Conservation (phyloP, 768 basidiomycete genomes). For the Pleurotus citrinopileatus region DNA sequence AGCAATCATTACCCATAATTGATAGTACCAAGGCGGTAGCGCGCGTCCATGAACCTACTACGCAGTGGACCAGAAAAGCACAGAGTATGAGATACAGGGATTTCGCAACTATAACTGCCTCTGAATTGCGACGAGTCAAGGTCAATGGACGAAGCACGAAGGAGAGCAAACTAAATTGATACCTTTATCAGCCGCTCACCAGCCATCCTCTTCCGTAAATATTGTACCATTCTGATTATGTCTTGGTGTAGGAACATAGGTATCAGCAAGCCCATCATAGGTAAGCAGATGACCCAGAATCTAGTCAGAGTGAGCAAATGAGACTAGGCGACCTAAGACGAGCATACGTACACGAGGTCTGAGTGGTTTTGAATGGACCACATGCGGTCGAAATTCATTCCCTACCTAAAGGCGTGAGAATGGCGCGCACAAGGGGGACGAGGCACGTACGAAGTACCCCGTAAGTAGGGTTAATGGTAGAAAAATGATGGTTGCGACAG, state of each 20-base stretch:
- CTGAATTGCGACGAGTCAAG: too few species aligned
- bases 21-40: neutral
- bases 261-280: slow-evolving; percentile 51
- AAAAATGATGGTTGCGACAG: slow-evolving; percentile 67
- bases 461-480: slow-evolving; percentile 68
- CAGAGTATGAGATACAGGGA: neutral
- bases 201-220: slow-evolving; percentile 39
- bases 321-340: neutral
- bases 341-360: slow-evolving; percentile 41
- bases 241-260: slow-evolving; percentile 53
- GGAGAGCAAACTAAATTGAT: neutral
- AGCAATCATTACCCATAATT: neutral
- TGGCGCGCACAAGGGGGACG: neutral
- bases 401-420: slow-evolving; percentile 29
- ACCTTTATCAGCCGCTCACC: slow-evolving; percentile 5
- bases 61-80: neutral
- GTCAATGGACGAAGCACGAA: neutral
- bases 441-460: slow-evolving; percentile 65
- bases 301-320: slow-evolving; percentile 24
- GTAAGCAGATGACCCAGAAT: slow-evolving; percentile 67
- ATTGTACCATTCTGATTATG: slow-evolving; percentile 41
- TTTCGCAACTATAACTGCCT: neutral
- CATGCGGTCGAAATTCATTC: slow-evolving; percentile 63
- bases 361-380: slow-evolving; percentile 44
- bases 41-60: neutral